phyloP scores from a whole-genome alignment of 257 asterid genomes.

The Buddleja alternifolia region DNA sequence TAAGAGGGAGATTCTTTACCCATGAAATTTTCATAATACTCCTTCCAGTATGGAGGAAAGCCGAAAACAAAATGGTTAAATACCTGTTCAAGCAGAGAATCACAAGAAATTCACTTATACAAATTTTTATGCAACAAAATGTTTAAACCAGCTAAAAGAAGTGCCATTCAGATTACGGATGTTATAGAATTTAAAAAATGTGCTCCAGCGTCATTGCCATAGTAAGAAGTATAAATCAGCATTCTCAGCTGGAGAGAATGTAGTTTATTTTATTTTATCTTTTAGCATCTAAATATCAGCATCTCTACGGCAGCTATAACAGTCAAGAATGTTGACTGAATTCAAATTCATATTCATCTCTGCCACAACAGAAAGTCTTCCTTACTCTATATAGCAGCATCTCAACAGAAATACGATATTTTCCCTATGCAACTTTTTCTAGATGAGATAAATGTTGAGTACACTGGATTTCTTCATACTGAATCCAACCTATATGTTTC shows the following conservation, averaged over 20 bases:
- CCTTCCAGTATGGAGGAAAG: constrained; percentile 82
- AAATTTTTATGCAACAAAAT: constrained; percentile 14
- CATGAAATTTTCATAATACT: constrained; percentile 39
- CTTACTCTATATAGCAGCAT: constrained; percentile 3
- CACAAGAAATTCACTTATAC: constrained; percentile 12
- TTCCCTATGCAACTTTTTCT: constrained; percentile 2
- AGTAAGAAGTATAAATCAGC: not conserved
- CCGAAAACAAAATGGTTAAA: constrained; percentile 62
- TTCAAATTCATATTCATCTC: not conserved
- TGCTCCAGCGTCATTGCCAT: constrained; percentile 5
- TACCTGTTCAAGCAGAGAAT: constrained; percentile 52
- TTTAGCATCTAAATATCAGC: constrained; percentile 2
- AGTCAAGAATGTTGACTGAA: constrained; percentile 1
- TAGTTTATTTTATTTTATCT: constrained; percentile 10
- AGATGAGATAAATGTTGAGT: not conserved
- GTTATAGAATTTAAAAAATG: not conserved
- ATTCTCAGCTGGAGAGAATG: not conserved
- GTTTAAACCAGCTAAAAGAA: constrained; percentile 18
- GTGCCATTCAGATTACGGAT: constrained; percentile 22
- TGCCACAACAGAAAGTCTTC: not conserved
- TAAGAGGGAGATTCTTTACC: constrained; percentile 37
- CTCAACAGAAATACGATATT: not conserved
- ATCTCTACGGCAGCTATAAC: constrained; percentile 15
- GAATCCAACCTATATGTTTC: not conserved
- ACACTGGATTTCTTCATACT: not conserved